A percentile compares a stretch with the other conserved stretches of the same genome.
Conservation (phyloP, 345 rosid species). For the Heritiera fomes region DNA sequence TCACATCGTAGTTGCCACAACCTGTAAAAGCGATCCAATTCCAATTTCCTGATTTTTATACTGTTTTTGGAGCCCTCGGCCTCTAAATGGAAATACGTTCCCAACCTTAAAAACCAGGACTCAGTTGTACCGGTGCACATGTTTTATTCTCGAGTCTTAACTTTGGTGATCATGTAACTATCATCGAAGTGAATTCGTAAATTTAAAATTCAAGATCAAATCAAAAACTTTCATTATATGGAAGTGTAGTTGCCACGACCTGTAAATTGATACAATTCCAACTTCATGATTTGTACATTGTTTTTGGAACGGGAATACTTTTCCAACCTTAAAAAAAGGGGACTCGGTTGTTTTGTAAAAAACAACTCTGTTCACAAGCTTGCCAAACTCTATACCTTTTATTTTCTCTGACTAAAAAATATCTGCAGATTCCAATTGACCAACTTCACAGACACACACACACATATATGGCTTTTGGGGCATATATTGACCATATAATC, state of each 20-base stretch:
- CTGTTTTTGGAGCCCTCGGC: background rate
- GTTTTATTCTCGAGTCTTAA: no score
- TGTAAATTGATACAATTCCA: no score
- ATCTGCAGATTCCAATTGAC: background rate
- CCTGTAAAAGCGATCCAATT: background rate
- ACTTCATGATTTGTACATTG: no score
- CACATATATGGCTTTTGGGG: background rate
- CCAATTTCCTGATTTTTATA: background rate
- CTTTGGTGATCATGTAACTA: no score
- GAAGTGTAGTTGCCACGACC: no score
- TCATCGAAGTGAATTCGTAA: no score
- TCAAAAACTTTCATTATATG: no score
- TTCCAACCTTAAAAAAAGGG: conserved; percentile 4
- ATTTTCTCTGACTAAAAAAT: background rate
- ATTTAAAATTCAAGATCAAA: no score
- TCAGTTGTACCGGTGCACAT: no score
- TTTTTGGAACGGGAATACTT: background rate
- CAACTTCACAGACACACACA: no score
- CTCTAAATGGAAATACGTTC: no score
- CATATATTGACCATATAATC: background rate
- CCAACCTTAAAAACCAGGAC: no score
- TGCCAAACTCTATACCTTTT: background rate
- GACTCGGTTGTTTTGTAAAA: background rate
- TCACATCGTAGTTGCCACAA: background rate
- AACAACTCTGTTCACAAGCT: background rate